phyloP scores from a whole-genome alignment of 2,329 filamentous ascomycete genomes.

The Phaeosphaeriaceae sp. region DNA sequence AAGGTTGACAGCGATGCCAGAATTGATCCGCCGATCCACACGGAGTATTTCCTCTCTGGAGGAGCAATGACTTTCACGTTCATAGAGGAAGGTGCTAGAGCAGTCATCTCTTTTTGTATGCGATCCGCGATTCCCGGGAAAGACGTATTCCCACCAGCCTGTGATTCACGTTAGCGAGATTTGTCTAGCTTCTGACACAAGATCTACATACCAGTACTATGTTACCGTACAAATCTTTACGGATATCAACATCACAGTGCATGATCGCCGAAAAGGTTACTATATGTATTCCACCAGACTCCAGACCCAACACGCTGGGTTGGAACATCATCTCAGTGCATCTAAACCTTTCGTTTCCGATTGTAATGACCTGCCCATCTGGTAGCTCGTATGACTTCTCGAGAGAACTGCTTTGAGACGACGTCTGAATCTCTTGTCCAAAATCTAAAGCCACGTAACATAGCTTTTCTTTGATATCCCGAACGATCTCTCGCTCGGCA shows the following conservation, averaged over 20 bases:
- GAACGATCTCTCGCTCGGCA: slow-evolving; percentile 99
- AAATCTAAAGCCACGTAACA: slow-evolving; percentile 99
- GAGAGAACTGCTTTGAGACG: slow-evolving; percentile 96
- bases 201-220: slow-evolving; percentile 96
- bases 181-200: too few relatives aligned
- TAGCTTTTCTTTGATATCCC: slow-evolving; percentile 99
- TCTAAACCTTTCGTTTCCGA: slow-evolving; percentile 99
- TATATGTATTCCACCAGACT: slow-evolving; percentile 98
- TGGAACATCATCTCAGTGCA: slow-evolving; percentile 99
- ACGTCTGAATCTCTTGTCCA: slow-evolving; percentile 99
- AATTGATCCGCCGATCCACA: slow-evolving; percentile 99
- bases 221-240: slow-evolving; percentile 99
- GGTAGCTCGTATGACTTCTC: slow-evolving; percentile 99
- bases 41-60: slow-evolving; percentile 99
- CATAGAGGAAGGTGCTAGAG: slow-evolving; percentile 98
- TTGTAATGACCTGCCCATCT: slow-evolving; percentile 99
- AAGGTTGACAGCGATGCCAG: slow-evolving; percentile 99
- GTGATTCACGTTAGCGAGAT: slow-evolving; percentile 50
- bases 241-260: slow-evolving; percentile 99
- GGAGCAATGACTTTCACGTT: slow-evolving; percentile 99
- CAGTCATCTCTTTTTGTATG: slow-evolving; percentile 99
- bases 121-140: slow-evolving; percentile 99
- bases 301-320: slow-evolving; percentile 96
- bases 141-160: slow-evolving; percentile 99
- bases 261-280: slow-evolving; percentile 99